These are phyloP conservation scores for Candida pseudoglaebosa DNA, from an alignment of 805 yeast species.

Conservation along the genomic window DNA sequence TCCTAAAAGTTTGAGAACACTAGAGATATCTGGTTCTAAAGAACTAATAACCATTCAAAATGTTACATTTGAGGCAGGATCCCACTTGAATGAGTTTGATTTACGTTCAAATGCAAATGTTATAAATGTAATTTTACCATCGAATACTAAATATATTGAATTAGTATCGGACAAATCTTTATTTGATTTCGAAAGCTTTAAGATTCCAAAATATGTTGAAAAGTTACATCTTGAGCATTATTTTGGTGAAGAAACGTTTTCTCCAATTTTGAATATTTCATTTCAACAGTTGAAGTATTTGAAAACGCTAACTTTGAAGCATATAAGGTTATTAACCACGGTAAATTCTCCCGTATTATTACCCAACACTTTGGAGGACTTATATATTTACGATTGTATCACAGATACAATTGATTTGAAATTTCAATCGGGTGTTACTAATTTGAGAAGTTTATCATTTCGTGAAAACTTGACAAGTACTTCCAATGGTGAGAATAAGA, in stretches of 20 bases:
- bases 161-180: neutral
- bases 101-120: neutral
- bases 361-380: neutral
- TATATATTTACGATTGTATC: neutral
- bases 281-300: neutral
- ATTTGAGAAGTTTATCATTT: neutral
- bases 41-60: neutral
- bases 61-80: slow-evolving; percentile 1
- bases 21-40: neutral
- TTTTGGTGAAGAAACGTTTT: neutral
- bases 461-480: neutral
- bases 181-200: neutral
- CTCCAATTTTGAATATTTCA: neutral
- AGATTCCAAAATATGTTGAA: neutral
- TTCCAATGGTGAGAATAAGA: neutral
- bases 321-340: neutral
- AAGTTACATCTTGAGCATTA: neutral
- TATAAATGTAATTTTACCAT: neutral
- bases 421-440: slow-evolving; percentile 1
- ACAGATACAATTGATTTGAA: slow-evolving; percentile 1
- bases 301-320: neutral
- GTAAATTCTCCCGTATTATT: neutral
- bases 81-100: slow-evolving; percentile 1
- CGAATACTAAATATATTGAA: neutral
- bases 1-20: neutral